Percentiles rank a stretch among this genome's conserved stretches.
phyloP scores from a whole-genome alignment of 192 early-diverging fungal genomes.

The Podila minutissima region DNA sequence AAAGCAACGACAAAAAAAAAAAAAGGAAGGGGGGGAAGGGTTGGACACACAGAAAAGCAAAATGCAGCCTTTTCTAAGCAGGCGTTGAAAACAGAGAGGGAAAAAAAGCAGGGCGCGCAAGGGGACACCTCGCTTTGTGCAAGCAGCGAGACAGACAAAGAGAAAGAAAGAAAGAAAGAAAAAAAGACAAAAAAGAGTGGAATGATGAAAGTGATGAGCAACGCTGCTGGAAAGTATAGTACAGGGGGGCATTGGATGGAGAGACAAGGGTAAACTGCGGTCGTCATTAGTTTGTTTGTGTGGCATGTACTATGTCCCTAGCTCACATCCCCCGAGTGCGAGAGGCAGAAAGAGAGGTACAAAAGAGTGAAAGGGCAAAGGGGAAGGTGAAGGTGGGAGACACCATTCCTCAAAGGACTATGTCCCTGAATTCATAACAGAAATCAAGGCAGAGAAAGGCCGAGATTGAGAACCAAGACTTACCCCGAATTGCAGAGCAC shows the following conservation, averaged over 20 bases:
- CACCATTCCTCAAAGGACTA: not conserved
- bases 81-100: not conserved
- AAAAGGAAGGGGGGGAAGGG: not conserved
- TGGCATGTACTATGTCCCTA: no score
- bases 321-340: no score
- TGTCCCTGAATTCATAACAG: not conserved
- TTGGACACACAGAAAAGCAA: not conserved
- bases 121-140: not conserved
- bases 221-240: no score
- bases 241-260: no score
- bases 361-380: slow-evolving; percentile 1
- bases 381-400: not conserved
- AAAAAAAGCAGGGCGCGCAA: slow-evolving; percentile 2
- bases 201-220: no score
- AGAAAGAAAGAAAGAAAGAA: not conserved
- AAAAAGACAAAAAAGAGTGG: no score
- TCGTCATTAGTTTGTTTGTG: no score
- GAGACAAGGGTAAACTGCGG: no score
- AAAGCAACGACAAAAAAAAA: not conserved
- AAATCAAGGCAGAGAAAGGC: not conserved
- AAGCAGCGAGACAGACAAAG: not conserved
- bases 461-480: slow-evolving; percentile 1
- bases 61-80: not conserved
- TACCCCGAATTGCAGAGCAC: slow-evolving; percentile 38
- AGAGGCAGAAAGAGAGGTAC: not conserved